Evolutionary conservation across 1,284 basidiomycete species (phyloP), one percentile per base, ranked within the genome.

Genomic region (Cystobasidium slooffiae): DNA sequence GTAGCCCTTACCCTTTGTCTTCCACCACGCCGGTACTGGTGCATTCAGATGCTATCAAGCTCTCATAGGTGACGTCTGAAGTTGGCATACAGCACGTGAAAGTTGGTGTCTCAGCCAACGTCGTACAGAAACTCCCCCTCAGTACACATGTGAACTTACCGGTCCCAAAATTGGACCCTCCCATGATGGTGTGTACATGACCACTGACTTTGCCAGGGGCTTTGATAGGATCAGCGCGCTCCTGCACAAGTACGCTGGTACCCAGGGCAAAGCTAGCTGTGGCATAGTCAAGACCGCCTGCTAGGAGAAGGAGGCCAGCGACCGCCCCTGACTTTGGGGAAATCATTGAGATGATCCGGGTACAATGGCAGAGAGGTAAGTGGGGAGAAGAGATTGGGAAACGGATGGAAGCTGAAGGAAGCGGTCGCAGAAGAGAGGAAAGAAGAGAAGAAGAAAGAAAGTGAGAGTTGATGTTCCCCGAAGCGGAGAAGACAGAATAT

Each of bases 151-250:
- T 5, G 31, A 31, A 31, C 31, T 31, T 31, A 31, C 31, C 31
- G 5, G 31, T 31, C 5, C 31, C 31, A 31, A 31, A 31, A 31
- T 31, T 5, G 31, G 14, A 52, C 10, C 43, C 46, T 51, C 65
- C 65, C n/a, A 67, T 49, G 18, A 67, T 22, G 6, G 65, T 67
- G 39, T 67, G 65, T 12, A 55, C 65, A 24, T 67, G 65, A 1
- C 8, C 47, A 14, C 43, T 49, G 43, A 39, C 14, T 20, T 55
- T 55, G 22, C 51, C 51, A 12, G 65, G 18, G 31, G 65, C 46
- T 52, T 24, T 22, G 47, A 67, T 51, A 9, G 65, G 65, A 39
- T 67, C 47, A 10, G 31, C 20, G 9, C 63, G 41, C 47, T 44
- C 43, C 18, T 66, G 22, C 3, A 20, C 44, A 47, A 65, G 62